A percentile compares a stretch with the other conserved stretches of the same genome.
These are phyloP conservation scores for Juncus effusus DNA, from an alignment of 176 grass and related monocot genomes.

Conservation along the genomic window DNA sequence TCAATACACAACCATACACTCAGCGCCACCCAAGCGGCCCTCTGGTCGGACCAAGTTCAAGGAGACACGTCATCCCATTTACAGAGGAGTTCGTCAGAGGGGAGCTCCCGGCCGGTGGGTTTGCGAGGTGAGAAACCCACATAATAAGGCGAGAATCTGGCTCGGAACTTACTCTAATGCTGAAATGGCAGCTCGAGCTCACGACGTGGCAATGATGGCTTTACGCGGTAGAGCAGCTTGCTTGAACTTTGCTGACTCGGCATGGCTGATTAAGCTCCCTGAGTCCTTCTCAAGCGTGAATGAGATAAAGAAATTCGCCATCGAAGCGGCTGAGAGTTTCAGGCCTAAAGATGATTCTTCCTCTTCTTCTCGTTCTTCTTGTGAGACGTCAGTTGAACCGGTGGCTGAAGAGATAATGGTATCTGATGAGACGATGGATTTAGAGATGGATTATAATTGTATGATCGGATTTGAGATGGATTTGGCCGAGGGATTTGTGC, in stretches of 20 bases:
- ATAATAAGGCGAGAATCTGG: conserved; percentile 53
- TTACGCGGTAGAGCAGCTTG: conserved; percentile 23
- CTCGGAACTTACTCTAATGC: conserved; percentile 62
- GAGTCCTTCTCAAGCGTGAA: conserved; percentile 20
- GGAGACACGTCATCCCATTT: conserved; percentile 81
- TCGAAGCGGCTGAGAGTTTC: conserved; percentile 39
- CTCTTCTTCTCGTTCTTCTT: background rate
- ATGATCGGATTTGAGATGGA: conserved; percentile 34
- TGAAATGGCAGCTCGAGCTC: conserved; percentile 58
- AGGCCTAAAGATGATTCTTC: background rate
- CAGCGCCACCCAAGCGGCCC: conserved; percentile 46
- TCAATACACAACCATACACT: background rate
- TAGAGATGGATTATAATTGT: background rate
- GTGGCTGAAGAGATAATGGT: background rate
- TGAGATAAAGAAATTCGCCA: conserved; percentile 32
- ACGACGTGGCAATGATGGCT: conserved; percentile 53
- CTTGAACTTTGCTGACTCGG: conserved; percentile 70
- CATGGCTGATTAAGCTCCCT: conserved; percentile 38
- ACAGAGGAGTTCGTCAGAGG: conserved; percentile 59
- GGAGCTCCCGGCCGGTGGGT: conserved; percentile 51
- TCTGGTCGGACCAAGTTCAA: conserved; percentile 75
- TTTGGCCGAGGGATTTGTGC: conserved; percentile 47
- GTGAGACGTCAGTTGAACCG: background rate
- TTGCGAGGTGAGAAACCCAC: conserved; percentile 68
- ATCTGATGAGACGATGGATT: background rate